Evolutionary conservation across 2,329 filamentous ascomycete genomes (phyloP).

Genomic region (Colletotrichum eleusines): DNA sequence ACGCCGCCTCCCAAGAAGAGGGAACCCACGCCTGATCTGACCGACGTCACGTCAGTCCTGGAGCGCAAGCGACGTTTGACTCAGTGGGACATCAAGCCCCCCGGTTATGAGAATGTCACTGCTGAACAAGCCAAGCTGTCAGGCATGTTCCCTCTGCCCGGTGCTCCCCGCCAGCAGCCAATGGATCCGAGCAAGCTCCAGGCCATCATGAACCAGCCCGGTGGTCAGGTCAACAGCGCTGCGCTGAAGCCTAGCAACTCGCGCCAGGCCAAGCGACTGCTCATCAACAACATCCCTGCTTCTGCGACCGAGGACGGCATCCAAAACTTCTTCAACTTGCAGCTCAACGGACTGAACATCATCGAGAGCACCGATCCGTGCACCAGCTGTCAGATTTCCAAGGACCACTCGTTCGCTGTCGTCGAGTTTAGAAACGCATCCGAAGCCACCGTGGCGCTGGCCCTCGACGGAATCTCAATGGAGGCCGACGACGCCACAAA

Average conservation of each 20-base stretch:
- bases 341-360: constrained; percentile 96
- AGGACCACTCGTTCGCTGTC: constrained; percentile 84
- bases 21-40: constrained; percentile 95
- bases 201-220: constrained; percentile 93
- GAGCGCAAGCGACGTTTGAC: constrained; percentile 93
- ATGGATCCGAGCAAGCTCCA: constrained; percentile 96
- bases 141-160: constrained; percentile 98
- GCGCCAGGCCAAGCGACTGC: constrained; percentile 91
- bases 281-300: constrained; percentile 85
- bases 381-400: constrained; percentile 83
- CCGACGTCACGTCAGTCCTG: constrained; percentile 83
- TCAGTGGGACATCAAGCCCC: constrained; percentile 99
- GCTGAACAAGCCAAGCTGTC: constrained; percentile 99
- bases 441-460: constrained; percentile 91
- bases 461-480: constrained; percentile 91
- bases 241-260: constrained; percentile 93
- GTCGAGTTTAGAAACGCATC: constrained; percentile 89
- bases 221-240: constrained; percentile 76
- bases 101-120: constrained; percentile 97
- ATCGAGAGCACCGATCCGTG: constrained; percentile 88
- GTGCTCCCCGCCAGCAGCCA: constrained; percentile 91
- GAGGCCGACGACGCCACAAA: constrained; percentile 75
- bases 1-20: constrained; percentile 89
- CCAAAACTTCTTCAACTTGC: constrained; percentile 91
- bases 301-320: constrained; percentile 81